A percentile compares a stretch with the other conserved stretches of the same genome.
Evolutionary conservation across 805 yeast genomes (phyloP).

Genomic region (Spathaspora hagerdaliae): DNA sequence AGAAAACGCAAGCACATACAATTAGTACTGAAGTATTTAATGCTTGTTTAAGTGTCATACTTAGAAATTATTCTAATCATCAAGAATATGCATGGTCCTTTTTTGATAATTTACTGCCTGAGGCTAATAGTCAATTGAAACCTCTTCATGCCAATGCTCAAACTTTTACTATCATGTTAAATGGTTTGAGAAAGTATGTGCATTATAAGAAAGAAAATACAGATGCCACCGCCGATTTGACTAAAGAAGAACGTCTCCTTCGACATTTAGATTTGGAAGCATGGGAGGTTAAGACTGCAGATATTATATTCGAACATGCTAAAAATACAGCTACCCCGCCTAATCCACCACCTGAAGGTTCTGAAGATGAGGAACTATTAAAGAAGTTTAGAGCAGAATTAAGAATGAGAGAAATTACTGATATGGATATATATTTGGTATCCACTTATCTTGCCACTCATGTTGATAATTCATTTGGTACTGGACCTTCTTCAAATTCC

Average conservation of each 20-base stretch:
- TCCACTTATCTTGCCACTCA: conserved; percentile 27
- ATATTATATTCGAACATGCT: conserved; percentile 23
- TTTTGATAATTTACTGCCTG: conserved; percentile 24
- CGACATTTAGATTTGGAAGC: conserved; percentile 25
- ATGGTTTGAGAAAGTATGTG: conserved; percentile 26
- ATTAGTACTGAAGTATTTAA: conserved; percentile 26
- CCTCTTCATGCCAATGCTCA: conserved; percentile 26
- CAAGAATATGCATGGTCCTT: conserved; percentile 36
- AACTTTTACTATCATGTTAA: conserved; percentile 36
- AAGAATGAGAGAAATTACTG: conserved; percentile 16
- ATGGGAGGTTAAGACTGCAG: conserved; percentile 21
- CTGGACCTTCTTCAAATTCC: conserved; percentile 15
- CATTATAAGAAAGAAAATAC: conserved; percentile 12
- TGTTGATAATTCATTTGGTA: conserved; percentile 21
- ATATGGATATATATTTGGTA: conserved; percentile 31
- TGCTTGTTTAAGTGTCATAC: conserved; percentile 30
- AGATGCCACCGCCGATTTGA: conserved; percentile 10
- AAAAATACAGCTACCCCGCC: conserved; percentile 30
- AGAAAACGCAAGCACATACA: background rate
- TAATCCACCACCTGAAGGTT: conserved; percentile 23
- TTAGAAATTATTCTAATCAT: conserved; percentile 28
- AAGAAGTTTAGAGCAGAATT: conserved; percentile 11
- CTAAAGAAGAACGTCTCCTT: conserved; percentile 16
- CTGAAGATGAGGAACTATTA: conserved; percentile 15
- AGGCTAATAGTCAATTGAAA: conserved; percentile 7